These are phyloP conservation scores for Pugionium cornutum DNA, from an alignment of 345 rosid species.

Conservation along the genomic window DNA sequence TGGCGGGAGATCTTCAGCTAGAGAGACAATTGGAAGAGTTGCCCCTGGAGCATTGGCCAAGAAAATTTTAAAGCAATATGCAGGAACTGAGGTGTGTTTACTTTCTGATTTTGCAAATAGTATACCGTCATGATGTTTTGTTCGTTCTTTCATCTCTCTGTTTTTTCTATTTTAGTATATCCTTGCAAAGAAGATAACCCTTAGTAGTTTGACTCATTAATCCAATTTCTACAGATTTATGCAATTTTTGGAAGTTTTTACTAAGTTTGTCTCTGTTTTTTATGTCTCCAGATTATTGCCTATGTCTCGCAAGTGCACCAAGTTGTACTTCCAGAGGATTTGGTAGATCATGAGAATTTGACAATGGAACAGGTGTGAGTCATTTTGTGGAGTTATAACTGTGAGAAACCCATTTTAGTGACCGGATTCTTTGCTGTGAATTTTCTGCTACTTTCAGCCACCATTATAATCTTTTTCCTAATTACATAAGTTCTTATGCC, in stretches of 20 bases:
- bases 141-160: slow-evolving; percentile 3
- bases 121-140: neutral
- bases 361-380: slow-evolving; percentile 75
- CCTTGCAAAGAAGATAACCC: neutral
- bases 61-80: slow-evolving; percentile 74
- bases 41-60: slow-evolving; percentile 96
- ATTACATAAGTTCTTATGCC: neutral
- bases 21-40: slow-evolving; percentile 98
- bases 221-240: neutral
- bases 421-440: slow-evolving; percentile 17
- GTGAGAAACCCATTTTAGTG: neutral
- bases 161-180: neutral
- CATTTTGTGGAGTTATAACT: neutral
- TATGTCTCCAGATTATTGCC: slow-evolving; percentile 67
- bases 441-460: slow-evolving; percentile 5
- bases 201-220: slow-evolving; percentile 2
- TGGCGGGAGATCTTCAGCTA: slow-evolving; percentile 98
- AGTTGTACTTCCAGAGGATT: slow-evolving; percentile 75
- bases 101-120: neutral
- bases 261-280: neutral
- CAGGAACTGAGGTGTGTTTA: slow-evolving; percentile 81
- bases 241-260: neutral
- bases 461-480: neutral
- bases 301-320: slow-evolving; percentile 92
- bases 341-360: slow-evolving; percentile 62